These are phyloP conservation scores for Mortierella claussenii DNA, from an alignment of 192 early-diverging fungal species.

Conservation along the genomic window DNA sequence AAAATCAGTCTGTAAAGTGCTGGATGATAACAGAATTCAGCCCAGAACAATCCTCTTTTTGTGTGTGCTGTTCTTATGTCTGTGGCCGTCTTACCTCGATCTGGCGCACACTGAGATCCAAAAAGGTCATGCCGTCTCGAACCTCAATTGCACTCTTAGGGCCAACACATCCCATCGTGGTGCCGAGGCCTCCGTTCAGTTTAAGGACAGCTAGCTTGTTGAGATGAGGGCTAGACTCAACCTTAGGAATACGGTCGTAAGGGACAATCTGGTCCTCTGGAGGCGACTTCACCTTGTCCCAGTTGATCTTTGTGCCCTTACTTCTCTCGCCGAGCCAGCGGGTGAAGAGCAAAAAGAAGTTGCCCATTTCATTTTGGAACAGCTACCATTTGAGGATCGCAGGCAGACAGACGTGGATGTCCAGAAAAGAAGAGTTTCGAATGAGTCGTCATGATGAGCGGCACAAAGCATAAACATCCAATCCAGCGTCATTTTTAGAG, in stretches of 20 bases:
- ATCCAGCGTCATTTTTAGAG: slow-evolving; percentile 82
- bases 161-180: slow-evolving; percentile 99
- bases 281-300: slow-evolving; percentile 95
- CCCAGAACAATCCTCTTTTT: no score
- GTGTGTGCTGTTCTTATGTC: neutral
- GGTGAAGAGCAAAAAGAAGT: slow-evolving; percentile 83
- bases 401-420: no score
- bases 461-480: no score
- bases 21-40: no score
- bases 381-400: slow-evolving; percentile 37
- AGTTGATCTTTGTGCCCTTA: slow-evolving; percentile 86
- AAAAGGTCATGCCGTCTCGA: slow-evolving; percentile 97
- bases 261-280: slow-evolving; percentile 86
- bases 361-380: slow-evolving; percentile 86
- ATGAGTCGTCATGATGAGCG: no score
- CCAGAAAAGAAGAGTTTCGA: no score
- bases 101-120: slow-evolving; percentile 98
- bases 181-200: slow-evolving; percentile 98
- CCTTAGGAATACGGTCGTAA: slow-evolving; percentile 77
- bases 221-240: slow-evolving; percentile 68
- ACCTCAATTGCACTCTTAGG: slow-evolving; percentile 99
- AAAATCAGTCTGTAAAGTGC: no score
- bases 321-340: slow-evolving; percentile 87
- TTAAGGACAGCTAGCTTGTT: slow-evolving; percentile 98
- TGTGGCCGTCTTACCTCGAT: slow-evolving; percentile 78